Percentiles rank a stretch among this genome's conserved stretches.
Conservation (phyloP, 345 rosid genomes). For the Salix koriyanagi region DNA sequence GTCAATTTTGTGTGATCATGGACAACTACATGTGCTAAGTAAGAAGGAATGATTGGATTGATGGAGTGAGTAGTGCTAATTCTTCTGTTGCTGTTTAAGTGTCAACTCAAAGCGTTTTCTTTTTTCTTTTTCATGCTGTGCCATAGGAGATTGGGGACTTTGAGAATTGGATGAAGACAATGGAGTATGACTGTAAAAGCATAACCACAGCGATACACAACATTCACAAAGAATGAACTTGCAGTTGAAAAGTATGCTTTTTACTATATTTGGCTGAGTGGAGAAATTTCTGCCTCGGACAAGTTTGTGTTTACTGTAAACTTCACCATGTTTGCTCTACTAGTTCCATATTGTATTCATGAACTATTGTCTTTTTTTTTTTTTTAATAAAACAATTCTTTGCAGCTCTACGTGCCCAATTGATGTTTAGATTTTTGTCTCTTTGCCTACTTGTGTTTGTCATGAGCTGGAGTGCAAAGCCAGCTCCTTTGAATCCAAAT, state of each 20-base stretch:
- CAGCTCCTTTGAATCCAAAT: neutral
- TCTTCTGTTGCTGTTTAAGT: neutral
- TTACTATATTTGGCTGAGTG: neutral
- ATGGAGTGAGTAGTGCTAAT: neutral
- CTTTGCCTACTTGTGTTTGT: neutral
- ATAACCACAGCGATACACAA: conserved; percentile 67
- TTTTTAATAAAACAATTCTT: neutral
- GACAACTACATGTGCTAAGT: neutral
- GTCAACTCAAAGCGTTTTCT: neutral
- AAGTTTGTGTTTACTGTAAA: neutral
- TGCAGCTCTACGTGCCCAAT: neutral
- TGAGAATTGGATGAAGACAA: conserved; percentile 94
- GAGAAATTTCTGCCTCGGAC: neutral
- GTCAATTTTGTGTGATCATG: neutral
- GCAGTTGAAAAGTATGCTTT: neutral
- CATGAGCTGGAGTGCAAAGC: neutral
- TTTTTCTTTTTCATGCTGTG: conserved; percentile 1
- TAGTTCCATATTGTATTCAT: neutral
- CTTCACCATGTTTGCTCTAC: neutral
- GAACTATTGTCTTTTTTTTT: neutral
- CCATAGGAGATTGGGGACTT: conserved; percentile 84
- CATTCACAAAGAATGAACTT: conserved; percentile 40
- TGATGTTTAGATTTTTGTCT: neutral
- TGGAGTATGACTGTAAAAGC: conserved; percentile 84
- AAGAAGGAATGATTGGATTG: neutral